Evolutionary conservation across 1,284 basidiomycete genomes (phyloP).

Genomic region (Limonomyces culmigenus): DNA sequence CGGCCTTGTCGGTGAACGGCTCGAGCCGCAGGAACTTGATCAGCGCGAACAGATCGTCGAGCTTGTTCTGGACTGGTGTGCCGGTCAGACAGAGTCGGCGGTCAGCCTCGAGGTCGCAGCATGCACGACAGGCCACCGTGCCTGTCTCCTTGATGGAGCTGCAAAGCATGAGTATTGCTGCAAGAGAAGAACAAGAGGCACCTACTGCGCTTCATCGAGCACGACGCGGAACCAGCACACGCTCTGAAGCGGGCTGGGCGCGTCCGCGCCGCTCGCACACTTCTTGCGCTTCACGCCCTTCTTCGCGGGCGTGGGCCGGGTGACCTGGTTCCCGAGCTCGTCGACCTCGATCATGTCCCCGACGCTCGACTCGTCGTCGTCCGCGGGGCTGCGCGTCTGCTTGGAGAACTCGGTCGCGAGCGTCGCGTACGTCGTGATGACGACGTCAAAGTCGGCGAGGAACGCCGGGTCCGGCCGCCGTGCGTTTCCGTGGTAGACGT

Average conservation of each 20-base stretch:
- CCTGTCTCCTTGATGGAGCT: constrained; percentile 94
- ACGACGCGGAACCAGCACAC: constrained; percentile 97
- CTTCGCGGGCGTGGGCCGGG: constrained; percentile 37
- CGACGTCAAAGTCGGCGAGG: constrained; percentile 88
- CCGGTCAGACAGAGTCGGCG: constrained; percentile 90
- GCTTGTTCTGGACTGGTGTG: constrained; percentile 96
- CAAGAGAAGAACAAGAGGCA: constrained; percentile 8
- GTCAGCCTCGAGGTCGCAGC: constrained; percentile 88
- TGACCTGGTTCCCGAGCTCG: constrained; percentile 44
- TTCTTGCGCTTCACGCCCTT: constrained; percentile 55
- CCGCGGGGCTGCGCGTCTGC: constrained; percentile 55
- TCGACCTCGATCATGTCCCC: constrained; percentile 43
- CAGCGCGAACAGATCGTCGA: constrained; percentile 94
- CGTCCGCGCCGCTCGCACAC: constrained; percentile 35
- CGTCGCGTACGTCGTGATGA: constrained; percentile 95
- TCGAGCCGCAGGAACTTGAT: constrained; percentile 89
- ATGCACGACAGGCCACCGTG: constrained; percentile 88
- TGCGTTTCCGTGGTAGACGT: constrained; percentile 90
- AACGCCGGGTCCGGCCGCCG: constrained; percentile 75
- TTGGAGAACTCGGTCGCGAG: constrained; percentile 91
- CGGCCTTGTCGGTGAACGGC: constrained; percentile 84
- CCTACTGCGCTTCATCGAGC: constrained; percentile 95
- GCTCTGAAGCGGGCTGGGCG: constrained; percentile 79
- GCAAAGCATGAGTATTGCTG: constrained; percentile 4
- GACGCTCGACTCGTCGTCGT: constrained; percentile 50